Conservation (phyloP, 371 early-diverging fungal genomes). For the Capniomyces stellatus region DNA sequence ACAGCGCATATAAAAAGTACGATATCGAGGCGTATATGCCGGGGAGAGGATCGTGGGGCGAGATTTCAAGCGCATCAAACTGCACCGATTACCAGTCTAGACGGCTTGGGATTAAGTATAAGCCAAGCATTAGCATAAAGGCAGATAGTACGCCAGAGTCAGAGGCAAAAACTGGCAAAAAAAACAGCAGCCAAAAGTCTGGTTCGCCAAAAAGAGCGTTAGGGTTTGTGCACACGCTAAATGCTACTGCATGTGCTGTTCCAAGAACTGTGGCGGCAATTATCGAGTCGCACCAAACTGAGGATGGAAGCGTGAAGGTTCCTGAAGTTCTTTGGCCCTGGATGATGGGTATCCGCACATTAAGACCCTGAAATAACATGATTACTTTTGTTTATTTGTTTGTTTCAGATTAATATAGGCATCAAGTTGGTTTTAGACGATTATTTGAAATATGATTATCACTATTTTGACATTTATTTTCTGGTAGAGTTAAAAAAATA, state of each 20-base stretch:
- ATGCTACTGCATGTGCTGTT: constrained; percentile 88
- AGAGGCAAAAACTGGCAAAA: background rate
- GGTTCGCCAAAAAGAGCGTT: constrained; percentile 12
- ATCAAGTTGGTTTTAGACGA: too few species aligned
- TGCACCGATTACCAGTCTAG: constrained; percentile 79
- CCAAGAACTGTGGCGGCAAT: constrained; percentile 77
- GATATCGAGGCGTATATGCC: constrained; percentile 96
- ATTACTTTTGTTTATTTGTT: too few species aligned
- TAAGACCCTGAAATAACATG: too few species aligned
- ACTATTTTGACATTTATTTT: too few species aligned
- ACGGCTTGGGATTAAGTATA: constrained; percentile 45
- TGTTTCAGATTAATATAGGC: too few species aligned
- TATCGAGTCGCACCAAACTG: constrained; percentile 60
- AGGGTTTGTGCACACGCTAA: constrained; percentile 75
- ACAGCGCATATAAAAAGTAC: constrained; percentile 76
- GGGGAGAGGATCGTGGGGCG: constrained; percentile 72
- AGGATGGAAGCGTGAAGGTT: constrained; percentile 43
- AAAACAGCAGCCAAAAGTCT: background rate
- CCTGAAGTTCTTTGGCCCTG: constrained; percentile 56
- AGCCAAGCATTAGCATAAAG: constrained; percentile 13
- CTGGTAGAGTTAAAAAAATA: too few species aligned
- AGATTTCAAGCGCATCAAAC: constrained; percentile 70
- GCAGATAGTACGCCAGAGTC: background rate
- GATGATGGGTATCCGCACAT: constrained; percentile 27
- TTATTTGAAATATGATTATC: too few species aligned